Evolutionary conservation across 2,329 filamentous ascomycete species (phyloP).

Genomic region (Phoma sp.): DNA sequence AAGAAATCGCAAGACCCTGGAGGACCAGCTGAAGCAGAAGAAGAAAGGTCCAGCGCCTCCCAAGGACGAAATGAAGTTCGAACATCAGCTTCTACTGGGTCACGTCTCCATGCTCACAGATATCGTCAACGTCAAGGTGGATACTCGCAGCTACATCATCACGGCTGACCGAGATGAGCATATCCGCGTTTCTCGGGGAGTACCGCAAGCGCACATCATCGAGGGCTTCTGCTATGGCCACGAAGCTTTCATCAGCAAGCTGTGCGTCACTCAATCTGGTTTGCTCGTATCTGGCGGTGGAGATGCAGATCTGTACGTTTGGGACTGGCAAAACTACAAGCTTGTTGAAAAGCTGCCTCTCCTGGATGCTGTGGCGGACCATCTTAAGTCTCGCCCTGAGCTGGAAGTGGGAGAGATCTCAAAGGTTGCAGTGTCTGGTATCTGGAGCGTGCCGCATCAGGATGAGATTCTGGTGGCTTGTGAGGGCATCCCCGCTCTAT

Average conservation of each 20-base stretch:
- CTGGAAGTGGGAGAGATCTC: conserved; percentile 23
- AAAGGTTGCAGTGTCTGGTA: conserved; percentile 59
- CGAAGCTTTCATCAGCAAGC: conserved; percentile 78
- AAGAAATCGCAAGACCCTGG: conserved; percentile 65
- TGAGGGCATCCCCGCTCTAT: conserved; percentile 65
- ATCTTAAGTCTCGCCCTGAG: conserved; percentile 28
- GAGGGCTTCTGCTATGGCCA: conserved; percentile 91
- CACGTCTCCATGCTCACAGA: conserved; percentile 96
- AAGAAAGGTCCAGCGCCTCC: conserved; percentile 53
- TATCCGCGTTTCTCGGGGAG: conserved; percentile 83
- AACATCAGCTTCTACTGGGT: conserved; percentile 80
- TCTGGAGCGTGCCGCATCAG: conserved; percentile 54
- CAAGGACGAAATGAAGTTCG: conserved; percentile 65
- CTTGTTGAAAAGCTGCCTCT: conserved; percentile 63
- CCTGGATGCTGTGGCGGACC: conserved; percentile 30
- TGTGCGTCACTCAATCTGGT: conserved; percentile 71
- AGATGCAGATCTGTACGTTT: conserved; percentile 78
- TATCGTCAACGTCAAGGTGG: conserved; percentile 62
- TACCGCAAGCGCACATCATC: conserved; percentile 85
- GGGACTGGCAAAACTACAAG: conserved; percentile 74
- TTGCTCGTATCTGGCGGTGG: conserved; percentile 86
- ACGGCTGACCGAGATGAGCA: conserved; percentile 79
- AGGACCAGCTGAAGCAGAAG: conserved; percentile 61
- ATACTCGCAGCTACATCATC: conserved; percentile 66
- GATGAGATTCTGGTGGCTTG: conserved; percentile 51